Base-by-base conservation (phyloP, 192 early-diverging fungal species). In the Umbelopsis vinacea region DNA sequence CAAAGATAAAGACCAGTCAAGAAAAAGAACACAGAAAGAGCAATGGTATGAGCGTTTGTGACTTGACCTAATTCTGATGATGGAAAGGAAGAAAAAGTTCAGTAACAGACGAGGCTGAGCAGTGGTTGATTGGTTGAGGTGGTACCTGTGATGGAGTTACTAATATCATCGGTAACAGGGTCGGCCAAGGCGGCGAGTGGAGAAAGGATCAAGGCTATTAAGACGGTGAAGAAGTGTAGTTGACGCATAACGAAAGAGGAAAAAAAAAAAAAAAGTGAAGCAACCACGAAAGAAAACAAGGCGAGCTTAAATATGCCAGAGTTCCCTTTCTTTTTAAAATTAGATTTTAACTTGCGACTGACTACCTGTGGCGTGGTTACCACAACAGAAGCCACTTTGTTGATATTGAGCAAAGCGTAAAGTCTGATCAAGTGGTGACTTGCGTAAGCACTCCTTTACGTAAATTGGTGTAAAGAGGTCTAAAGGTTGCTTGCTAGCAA, bases 1-100 rank as follows among this genome's bases (percentile, higher is more conserved):
- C 72, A 74, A 21, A 79, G 66, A 22, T 79, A 79, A 23, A 46
- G 69, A 63, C 77, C 77, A 24, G 71, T 74, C 35, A 79, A 46
- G 46, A 79, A 69, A 15, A 74, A 68, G 46, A 79, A 53, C 37
- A 79, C 54, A 47, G 69, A 74, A 45, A 74, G 63, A 45, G 71
- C 63, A 66, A 79, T 66, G 14, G 69, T 73, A 2, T 79, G 77
- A 22, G 71, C 73, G 52, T 73, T 52, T 3, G 71, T 33, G 15
- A 50, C 24, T 46, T 74, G 69, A n/a, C 69, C 70, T 6, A 53
- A 46, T 45, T 68, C 77, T 79, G 68, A 19, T 33, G 45, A 60
- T 46, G 37, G 37, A 12, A 46, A 37, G 4, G 47, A 48, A 69
- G 29, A 37, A 52, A 57, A 63, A 35, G 23, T n/a, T 29, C 33